phyloP scores from a whole-genome alignment of 2,329 filamentous ascomycete genomes.

The Xylariaceae sp. region DNA sequence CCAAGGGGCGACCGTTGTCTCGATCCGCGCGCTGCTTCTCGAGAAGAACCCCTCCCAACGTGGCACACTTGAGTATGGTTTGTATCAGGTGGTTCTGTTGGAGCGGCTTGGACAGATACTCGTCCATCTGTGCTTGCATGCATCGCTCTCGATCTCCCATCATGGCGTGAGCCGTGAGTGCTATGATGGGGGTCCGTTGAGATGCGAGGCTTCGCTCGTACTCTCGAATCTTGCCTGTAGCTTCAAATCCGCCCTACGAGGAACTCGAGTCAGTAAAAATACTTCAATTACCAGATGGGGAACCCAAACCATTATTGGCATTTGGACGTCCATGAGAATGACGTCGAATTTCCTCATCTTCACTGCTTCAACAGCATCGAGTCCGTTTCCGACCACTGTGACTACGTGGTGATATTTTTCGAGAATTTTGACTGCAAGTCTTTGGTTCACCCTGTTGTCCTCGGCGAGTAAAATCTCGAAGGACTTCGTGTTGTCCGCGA shows the following conservation, averaged over 20 bases:
- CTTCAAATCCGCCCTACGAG: slow-evolving; percentile 81
- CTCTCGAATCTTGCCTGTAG: slow-evolving; percentile 91
- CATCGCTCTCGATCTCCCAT: slow-evolving; percentile 96
- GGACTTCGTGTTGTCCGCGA: slow-evolving; percentile 89
- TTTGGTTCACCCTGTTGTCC: slow-evolving; percentile 96
- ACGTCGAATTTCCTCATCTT: slow-evolving; percentile 91
- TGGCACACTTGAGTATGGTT: slow-evolving; percentile 94
- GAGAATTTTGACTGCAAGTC: slow-evolving; percentile 90
- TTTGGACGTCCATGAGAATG: slow-evolving; percentile 98
- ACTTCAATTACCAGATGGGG: slow-evolving; percentile 9
- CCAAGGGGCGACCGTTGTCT: slow-evolving; percentile 35
- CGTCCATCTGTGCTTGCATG: slow-evolving; percentile 98
- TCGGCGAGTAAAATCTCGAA: slow-evolving; percentile 94
- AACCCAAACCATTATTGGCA: slow-evolving; percentile 86
- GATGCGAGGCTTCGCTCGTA: slow-evolving; percentile 78
- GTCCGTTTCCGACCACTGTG: slow-evolving; percentile 88
- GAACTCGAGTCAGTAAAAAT: too few species aligned
- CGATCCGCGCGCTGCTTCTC: slow-evolving; percentile 56
- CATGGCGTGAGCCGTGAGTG: slow-evolving; percentile 96
- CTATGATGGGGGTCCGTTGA: slow-evolving; percentile 88
- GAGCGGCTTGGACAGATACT: slow-evolving; percentile 92
- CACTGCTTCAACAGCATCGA: slow-evolving; percentile 87
- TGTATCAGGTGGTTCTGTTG: slow-evolving; percentile 97
- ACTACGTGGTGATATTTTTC: slow-evolving; percentile 94
- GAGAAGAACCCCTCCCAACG: slow-evolving; percentile 74